phyloP scores from a whole-genome alignment of 352 stramenopile species.

The Globisporangium echinulatum region DNA sequence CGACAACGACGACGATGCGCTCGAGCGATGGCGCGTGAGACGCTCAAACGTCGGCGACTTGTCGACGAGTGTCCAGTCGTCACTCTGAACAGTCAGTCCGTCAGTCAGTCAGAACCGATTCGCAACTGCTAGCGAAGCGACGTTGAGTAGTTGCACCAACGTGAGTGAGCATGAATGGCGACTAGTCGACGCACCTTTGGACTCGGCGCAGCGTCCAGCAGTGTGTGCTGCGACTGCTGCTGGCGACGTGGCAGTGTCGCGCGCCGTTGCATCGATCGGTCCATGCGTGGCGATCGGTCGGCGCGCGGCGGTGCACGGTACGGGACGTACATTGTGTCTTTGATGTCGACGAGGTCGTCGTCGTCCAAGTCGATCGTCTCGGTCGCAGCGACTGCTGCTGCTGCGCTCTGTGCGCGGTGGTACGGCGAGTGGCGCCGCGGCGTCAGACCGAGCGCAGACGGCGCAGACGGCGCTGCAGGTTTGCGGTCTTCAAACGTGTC shows the following conservation, averaged over 20 bases:
- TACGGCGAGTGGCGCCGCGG: constrained; percentile 12
- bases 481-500: constrained; percentile 13
- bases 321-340: constrained; percentile 49
- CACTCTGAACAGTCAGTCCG: constrained; percentile 20
- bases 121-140: background rate
- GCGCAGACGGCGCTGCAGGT: background rate
- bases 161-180: background rate
- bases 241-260: constrained; percentile 19
- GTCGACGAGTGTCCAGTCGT: constrained; percentile 75
- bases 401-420: constrained; percentile 52
- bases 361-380: constrained; percentile 36
- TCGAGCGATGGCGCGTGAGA: constrained; percentile 7
- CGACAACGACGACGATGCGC: background rate
- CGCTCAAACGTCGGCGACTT: constrained; percentile 73
- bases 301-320: constrained; percentile 25
- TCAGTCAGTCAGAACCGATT: background rate
- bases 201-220: constrained; percentile 25
- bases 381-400: constrained; percentile 19
- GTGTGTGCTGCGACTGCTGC: constrained; percentile 12
- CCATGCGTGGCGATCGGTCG: constrained; percentile 22
- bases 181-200: constrained; percentile 28
- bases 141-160: background rate
- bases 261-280: constrained; percentile 14
- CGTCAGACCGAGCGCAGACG: constrained; percentile 4
- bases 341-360: constrained; percentile 34